Evolutionary conservation across 345 rosid genomes (phyloP).

Genomic region (Ceriops decandra): DNA sequence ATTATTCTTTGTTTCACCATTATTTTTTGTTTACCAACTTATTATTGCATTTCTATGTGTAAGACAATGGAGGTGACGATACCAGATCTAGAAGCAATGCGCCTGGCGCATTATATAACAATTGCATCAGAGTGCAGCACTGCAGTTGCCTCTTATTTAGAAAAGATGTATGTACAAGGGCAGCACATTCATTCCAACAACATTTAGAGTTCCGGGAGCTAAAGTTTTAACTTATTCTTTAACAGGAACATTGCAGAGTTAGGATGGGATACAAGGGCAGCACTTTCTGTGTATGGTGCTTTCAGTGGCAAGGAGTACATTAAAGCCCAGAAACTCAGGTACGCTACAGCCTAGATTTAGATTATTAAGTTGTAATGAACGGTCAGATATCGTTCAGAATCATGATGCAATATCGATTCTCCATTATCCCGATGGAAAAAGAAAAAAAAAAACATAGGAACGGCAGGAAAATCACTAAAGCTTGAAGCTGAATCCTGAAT

Average conservation of each 20-base stretch:
- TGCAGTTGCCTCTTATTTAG: constrained; percentile 42
- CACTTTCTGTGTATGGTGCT: constrained; percentile 50
- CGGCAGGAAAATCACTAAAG: no score
- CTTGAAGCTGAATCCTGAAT: no score
- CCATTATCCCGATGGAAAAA: no score
- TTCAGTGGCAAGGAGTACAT: constrained; percentile 55
- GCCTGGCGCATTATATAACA: constrained; percentile 68
- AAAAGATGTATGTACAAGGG: constrained; percentile 40
- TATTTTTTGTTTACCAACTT: constrained; percentile 19
- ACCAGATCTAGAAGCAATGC: constrained; percentile 73
- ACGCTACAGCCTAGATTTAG: neutral
- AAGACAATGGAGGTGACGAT: constrained; percentile 60
- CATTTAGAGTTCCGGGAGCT: neutral
- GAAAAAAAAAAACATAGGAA: no score
- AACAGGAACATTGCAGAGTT: constrained; percentile 41
- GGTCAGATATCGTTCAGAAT: no score
- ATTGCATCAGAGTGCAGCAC: constrained; percentile 59
- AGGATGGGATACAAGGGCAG: constrained; percentile 73
- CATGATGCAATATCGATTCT: no score
- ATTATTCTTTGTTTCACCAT: neutral
- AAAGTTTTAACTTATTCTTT: constrained; percentile 12
- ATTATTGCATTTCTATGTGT: neutral
- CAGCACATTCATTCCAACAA: neutral
- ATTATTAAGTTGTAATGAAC: neutral
- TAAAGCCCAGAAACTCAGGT: constrained; percentile 65